A percentile compares a stretch with the other conserved stretches of the same genome.
These are phyloP conservation scores for Cercospora beticola DNA, from an alignment of 2,329 filamentous ascomycete species.

Conservation along the genomic window DNA sequence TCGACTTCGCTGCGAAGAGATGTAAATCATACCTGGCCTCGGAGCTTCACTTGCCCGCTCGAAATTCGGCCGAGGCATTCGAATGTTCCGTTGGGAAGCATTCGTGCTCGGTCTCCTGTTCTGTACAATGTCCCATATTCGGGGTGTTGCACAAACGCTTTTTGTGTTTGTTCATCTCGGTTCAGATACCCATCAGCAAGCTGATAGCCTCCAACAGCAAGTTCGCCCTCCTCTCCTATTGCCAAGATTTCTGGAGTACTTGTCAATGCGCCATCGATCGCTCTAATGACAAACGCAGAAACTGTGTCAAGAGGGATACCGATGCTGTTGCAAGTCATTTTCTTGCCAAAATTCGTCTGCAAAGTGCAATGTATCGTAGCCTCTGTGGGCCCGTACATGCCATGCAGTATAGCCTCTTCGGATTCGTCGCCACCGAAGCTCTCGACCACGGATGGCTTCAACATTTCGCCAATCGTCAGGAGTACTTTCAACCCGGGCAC, in stretches of 20 bases:
- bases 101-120: conserved; percentile 78
- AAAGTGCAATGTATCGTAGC: conserved; percentile 87
- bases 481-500: conserved; percentile 70
- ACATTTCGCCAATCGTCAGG: conserved; percentile 90
- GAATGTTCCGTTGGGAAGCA: conserved; percentile 67
- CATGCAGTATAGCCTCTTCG: conserved; percentile 69
- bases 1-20: not conserved
- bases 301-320: conserved; percentile 79
- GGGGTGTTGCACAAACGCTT: conserved; percentile 67
- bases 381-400: conserved; percentile 93
- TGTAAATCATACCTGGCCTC: conserved; percentile 58
- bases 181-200: conserved; percentile 81
- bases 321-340: conserved; percentile 65
- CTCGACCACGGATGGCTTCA: conserved; percentile 71
- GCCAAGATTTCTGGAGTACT: conserved; percentile 54
- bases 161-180: conserved; percentile 69
- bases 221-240: conserved; percentile 69
- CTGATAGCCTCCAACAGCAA: conserved; percentile 78
- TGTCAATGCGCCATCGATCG: conserved; percentile 1
- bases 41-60: conserved; percentile 79
- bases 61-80: conserved; percentile 80
- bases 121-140: conserved; percentile 71
- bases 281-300: conserved; percentile 66
- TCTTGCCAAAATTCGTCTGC: conserved; percentile 60
- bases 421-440: conserved; percentile 68